Evolutionary conservation across 495 filamentous ascomycete genomes (phyloP), one percentile per base, ranked within the genome.

Genomic region (Rostrohypoxylon terebratum): DNA sequence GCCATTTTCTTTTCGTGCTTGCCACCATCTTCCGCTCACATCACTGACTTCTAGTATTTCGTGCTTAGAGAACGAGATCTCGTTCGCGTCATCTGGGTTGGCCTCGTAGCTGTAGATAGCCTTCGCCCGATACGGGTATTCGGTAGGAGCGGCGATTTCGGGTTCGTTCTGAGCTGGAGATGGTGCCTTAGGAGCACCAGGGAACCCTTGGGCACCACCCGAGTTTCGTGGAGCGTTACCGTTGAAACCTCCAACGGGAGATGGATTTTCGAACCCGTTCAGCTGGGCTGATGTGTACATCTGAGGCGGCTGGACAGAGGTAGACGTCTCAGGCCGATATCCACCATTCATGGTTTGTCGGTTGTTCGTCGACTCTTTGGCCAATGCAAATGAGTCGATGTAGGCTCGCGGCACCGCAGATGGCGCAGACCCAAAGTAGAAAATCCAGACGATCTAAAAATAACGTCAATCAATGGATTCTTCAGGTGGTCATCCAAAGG

Each of bases 31-130:
- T 31, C 96, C 96, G 75, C 93, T 97, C 63, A 99, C 96, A 75
- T 99, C 96, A 48, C 93, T 97, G 63, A 99, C 95, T 79, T 99
- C 95, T 47, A 99, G 85, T 62, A 98, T 93, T 81, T 99, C 96
- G 74, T 98, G 93, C 82, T 98, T 98, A 51, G 89, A 86, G 86
- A 99, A 99, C 71, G 92, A 94, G 68, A 99, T 98, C 81, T 99
- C 96, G 79, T 99, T 98, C 50, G 94, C 94, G 75, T 99, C 96
- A 73, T 98, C 94, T 1, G 96, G 96, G 78, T 98, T 98, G 61
- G 96, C 96, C 77, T 98, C 95, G 82, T 99, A 99, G 70, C 91
- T 94, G 83, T 98, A 99, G 77, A 99, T 99, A 45, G 96, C 96
- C 87, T 98, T 98, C 6, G 96, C 96, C 25, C 91, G 90, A 79